Evolutionary conservation across 371 early-diverging fungal species (phyloP).

Genomic region (Entomophthora muscae): DNA sequence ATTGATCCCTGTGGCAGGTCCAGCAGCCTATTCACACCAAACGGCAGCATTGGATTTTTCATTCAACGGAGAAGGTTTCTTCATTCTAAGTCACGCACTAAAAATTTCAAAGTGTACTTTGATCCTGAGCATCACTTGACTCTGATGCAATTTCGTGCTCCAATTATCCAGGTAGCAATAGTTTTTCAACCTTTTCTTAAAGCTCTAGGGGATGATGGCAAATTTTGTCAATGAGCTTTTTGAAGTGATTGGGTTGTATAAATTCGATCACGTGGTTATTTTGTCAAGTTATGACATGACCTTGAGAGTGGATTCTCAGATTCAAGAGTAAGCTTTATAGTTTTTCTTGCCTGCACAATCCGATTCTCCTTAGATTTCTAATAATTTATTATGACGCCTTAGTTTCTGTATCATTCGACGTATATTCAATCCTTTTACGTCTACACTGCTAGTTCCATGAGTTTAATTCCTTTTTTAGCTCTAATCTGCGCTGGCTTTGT

Average conservation of each 20-base stretch:
- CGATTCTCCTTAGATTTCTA: no score
- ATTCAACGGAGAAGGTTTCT: background rate
- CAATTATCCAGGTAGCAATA: slow-evolving; percentile 9
- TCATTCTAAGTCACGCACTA: background rate
- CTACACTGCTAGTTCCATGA: background rate
- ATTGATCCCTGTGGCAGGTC: slow-evolving; percentile 35
- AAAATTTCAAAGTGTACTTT: slow-evolving; percentile 24
- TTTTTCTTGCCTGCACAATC: no score
- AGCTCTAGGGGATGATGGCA: slow-evolving; percentile 13
- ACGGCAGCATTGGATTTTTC: slow-evolving; percentile 24
- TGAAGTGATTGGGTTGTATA: slow-evolving; percentile 25
- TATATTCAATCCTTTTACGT: no score
- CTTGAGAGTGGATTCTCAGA: slow-evolving; percentile 36
- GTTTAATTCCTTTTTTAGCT: background rate
- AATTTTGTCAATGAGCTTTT: slow-evolving; percentile 22
- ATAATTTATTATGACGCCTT: no score
- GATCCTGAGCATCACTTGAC: slow-evolving; percentile 30
- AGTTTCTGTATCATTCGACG: no score
- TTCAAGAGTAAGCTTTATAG: slow-evolving; percentile 20
- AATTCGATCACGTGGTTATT: slow-evolving; percentile 32
- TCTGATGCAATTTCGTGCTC: slow-evolving; percentile 29
- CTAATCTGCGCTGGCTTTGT: slow-evolving; percentile 12
- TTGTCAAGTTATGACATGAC: slow-evolving; percentile 53
- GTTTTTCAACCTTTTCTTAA: no score
- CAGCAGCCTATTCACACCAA: slow-evolving; percentile 18